These are phyloP conservation scores for Starmera caribaea DNA, from an alignment of 805 yeast species.

Conservation along the genomic window DNA sequence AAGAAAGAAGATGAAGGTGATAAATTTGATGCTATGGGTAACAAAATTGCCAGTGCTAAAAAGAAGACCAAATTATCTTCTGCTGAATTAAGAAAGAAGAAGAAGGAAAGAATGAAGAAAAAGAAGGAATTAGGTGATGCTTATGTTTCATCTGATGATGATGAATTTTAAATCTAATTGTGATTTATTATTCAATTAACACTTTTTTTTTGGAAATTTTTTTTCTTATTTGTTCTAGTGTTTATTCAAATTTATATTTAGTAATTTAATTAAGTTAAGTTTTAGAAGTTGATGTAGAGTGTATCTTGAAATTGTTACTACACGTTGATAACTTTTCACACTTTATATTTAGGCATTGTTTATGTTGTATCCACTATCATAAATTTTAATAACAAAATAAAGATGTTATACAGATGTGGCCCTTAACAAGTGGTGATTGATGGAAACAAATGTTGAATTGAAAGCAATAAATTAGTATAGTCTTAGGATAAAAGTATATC, in stretches of 20 bases:
- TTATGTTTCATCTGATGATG: conserved; percentile 89
- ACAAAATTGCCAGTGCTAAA: conserved; percentile 94
- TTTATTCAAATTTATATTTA: neutral
- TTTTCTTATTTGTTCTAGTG: neutral
- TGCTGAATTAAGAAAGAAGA: conserved; percentile 99
- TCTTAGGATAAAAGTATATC: too few species aligned
- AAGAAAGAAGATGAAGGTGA: conserved; percentile 96
- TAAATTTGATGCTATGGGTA: conserved; percentile 99
- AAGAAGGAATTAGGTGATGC: conserved; percentile 99
- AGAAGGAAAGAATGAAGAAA: conserved; percentile 99
- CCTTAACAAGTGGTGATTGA: too few species aligned
- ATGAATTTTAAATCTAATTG: conserved; percentile 47
- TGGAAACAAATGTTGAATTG: too few species aligned
- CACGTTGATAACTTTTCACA: too few species aligned
- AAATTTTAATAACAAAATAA: too few species aligned
- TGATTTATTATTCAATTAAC: neutral
- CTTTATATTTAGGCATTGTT: too few species aligned
- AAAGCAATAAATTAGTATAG: too few species aligned
- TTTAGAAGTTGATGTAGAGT: neutral
- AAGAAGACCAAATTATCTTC: conserved; percentile 97
- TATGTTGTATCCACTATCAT: too few species aligned
- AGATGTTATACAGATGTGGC: too few species aligned
- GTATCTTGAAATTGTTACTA: too few species aligned
- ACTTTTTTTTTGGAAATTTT: neutral
- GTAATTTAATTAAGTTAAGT: neutral